phyloP scores from a whole-genome alignment of 805 yeast species.

The Saccharomycopsis malanga region DNA sequence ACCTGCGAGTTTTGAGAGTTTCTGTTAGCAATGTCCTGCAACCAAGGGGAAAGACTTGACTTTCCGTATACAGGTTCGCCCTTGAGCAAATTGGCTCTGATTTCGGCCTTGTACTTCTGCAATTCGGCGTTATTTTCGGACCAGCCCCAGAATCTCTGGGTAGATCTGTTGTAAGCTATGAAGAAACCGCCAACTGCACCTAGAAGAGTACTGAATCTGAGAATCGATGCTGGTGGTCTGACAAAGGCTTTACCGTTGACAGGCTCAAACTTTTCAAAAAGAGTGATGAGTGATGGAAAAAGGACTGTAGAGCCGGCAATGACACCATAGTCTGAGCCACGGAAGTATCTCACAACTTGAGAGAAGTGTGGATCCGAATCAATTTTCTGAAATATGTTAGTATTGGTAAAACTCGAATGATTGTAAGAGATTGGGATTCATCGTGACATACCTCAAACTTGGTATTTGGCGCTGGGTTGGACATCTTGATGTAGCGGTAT shows the following conservation, averaged over 20 bases:
- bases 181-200: conserved; percentile 72
- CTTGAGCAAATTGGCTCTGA: conserved; percentile 55
- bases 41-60: conserved; percentile 57
- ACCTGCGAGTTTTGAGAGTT: conserved; percentile 68
- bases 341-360: conserved; percentile 65
- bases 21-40: conserved; percentile 69
- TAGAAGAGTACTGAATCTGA: conserved; percentile 53
- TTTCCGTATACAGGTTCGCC: conserved; percentile 64
- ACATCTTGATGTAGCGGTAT: conserved; percentile 50
- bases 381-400: conserved; percentile 36
- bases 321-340: conserved; percentile 55
- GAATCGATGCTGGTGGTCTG: conserved; percentile 45
- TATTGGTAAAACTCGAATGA: background rate
- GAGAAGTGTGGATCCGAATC: conserved; percentile 74
- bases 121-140: conserved; percentile 69
- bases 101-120: conserved; percentile 62
- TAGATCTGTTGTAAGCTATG: conserved; percentile 58
- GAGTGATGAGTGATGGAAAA: conserved; percentile 41
- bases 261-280: conserved; percentile 43
- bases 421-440: background rate
- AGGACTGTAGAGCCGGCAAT: conserved; percentile 42
- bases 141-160: conserved; percentile 72
- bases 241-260: conserved; percentile 37
- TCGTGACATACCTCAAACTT: conserved; percentile 14
- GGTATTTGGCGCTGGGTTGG: conserved; percentile 17